Evolutionary conservation across 345 rosid genomes (phyloP), one percentile per base, ranked within the genome.

Genomic region (Schrenkiella parvula): DNA sequence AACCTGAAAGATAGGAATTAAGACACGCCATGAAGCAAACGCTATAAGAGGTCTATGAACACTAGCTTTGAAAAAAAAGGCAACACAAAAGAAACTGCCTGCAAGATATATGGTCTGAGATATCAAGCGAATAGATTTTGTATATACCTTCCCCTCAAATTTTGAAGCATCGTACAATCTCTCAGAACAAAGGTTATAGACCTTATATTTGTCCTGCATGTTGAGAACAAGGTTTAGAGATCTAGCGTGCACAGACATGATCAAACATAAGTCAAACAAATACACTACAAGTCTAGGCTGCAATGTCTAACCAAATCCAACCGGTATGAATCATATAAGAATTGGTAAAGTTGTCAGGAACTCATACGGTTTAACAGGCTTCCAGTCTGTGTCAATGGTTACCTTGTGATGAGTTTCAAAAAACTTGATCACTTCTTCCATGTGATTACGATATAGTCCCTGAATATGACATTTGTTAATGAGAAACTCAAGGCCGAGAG

Each of bases 371-470:
- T 18, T 13, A 73, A 65, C 60, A 56, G 42, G 72, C 23, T 56
- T 44, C 6, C 10, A 56, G 39, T 28, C 39, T 26, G n/a, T 47
- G 34, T 26, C 48, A 56, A 37, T 39, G 74, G 61, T 75, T 84
- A 91, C 97, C 96, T 91, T 87, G 84, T 91, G 98, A 68, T 88
- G 85, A 41, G 90, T 91, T 79, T 91, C 97, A 66, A 93, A 88
- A 83, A 93, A 93, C 66, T 73, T 85, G 66, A 91, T 91, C 42
- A 91, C 98, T 74, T 93, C 97, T 84, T 91, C 98, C 96, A 93
- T 90, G 78, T 90, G 97, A 75, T 93, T 93, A 34, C 97, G 79
- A 54, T 87, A 90, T 34, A 93, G 76, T 48, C 98, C 98, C 98
- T 91, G 87, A 75, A 85, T 76, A 64, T 78, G 19, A 48, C 38